phyloP scores from a whole-genome alignment of 2,329 filamentous ascomycete species.

The Botryotinia narcissicola region DNA sequence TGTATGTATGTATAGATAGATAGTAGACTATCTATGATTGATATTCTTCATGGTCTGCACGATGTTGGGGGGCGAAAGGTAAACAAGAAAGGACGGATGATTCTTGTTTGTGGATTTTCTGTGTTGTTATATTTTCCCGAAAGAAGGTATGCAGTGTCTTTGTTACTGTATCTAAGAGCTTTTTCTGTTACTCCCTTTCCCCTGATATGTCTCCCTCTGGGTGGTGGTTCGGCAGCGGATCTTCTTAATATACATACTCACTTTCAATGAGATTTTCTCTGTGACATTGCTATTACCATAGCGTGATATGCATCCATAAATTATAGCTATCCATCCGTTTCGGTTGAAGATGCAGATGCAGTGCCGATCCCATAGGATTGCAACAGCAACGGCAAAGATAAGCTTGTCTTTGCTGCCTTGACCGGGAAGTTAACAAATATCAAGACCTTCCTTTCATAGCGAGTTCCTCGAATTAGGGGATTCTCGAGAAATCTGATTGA shows the following conservation, averaged over 20 bases:
- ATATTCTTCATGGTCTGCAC: not conserved
- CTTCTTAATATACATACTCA: not conserved
- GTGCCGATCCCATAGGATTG: not conserved
- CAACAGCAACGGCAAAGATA: not conserved
- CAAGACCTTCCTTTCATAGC: not conserved
- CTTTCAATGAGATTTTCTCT: not conserved
- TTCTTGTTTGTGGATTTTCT: not conserved
- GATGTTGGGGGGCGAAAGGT: not conserved
- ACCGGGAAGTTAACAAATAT: accelerated
- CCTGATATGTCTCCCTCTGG: not conserved
- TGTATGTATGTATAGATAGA: no score
- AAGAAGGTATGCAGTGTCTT: not conserved
- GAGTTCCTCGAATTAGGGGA: not conserved
- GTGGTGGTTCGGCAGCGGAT: accelerated
- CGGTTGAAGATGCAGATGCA: not conserved
- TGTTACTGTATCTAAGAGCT: not conserved
- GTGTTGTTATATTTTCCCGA: not conserved
- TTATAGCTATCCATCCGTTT: not conserved
- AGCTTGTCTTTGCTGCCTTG: not conserved
- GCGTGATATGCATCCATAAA: not conserved
- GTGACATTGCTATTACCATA: not conserved
- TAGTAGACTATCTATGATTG: no score
- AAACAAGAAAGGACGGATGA: no score
- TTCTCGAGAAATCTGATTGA: accelerated
- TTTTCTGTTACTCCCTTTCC: not conserved